Base-by-base conservation (phyloP, 2,329 filamentous ascomycete genomes). In the Pleomassaria siparia region DNA sequence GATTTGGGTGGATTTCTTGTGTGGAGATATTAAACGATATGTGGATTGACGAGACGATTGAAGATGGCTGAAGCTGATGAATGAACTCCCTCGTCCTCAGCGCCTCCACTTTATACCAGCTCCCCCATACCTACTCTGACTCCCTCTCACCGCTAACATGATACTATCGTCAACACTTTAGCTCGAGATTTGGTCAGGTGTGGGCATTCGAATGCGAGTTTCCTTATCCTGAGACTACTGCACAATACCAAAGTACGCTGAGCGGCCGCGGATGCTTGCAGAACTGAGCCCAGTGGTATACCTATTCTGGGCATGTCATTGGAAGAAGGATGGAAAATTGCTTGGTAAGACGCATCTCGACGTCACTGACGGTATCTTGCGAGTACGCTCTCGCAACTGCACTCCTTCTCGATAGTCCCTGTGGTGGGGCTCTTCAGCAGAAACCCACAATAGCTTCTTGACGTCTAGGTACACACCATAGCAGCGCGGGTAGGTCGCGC, bases 141-240 rank as follows among this genome's bases (percentile, higher is more conserved):
- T 32, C 10, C 36, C 40, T 41, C 39, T 40, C 48, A 36, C 46
- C 53, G 46, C 50, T 43, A 43, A 15, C 50, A 56, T 56, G 53
- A 56, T 42, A 32, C 28, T 48, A 54, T 56, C 36, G 22, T 32
- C 39, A 44, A 28, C 47, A 44, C 22, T 35, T 9, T 28, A 21
- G 21, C 15, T 30, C 29, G 29, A 30, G 29, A n/a, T n/a, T 12
- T 28, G 15, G 32, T 44, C 47, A 46, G 33, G 21, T 18, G 15
- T n/a, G n/a, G n/a, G n/a, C n/a, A n/a, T n/a, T n/a, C 21, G 13
- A 21, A 15, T 40, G 20, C 15, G 15, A 42, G 47, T 40, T 43
- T 24, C 48, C 43, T 46, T 50, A 50, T 50, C 43, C 35, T 47
- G 48, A 46, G 43, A 12, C 16, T 32, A 30, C 42, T 30, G 36